Percentiles rank a stretch among this genome's conserved stretches.
phyloP scores from a whole-genome alignment of 768 basidiomycete genomes.

The Exidia glandulosa region DNA sequence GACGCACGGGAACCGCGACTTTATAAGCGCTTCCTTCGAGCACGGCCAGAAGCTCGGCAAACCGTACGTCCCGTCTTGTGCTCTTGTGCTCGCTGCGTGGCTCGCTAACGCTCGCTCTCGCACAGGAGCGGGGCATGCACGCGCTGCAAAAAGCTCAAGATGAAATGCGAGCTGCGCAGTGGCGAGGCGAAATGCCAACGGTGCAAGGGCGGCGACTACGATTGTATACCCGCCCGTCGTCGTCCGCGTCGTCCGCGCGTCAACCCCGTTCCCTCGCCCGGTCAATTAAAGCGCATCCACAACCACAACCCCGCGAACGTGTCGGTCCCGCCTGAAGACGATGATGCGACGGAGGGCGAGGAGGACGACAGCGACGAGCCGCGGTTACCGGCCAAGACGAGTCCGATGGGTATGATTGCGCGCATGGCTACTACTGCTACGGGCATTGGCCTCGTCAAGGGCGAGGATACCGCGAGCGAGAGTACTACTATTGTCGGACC shows the following conservation, averaged over 20 bases:
- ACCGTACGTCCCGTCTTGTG: no score
- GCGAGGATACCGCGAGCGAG: not conserved
- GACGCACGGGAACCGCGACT: constrained; percentile 1
- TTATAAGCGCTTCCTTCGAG: not conserved
- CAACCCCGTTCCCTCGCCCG: not conserved
- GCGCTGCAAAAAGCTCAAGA: not conserved
- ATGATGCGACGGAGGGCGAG: not conserved
- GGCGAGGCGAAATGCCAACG: not conserved
- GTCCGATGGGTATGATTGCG: not conserved
- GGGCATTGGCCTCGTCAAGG: not conserved
- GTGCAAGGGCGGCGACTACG: not conserved
- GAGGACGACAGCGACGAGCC: not conserved
- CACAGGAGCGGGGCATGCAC: not conserved
- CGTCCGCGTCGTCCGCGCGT: not conserved
- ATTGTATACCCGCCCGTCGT: not conserved
- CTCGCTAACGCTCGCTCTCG: no score
- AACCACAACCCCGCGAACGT: not conserved
- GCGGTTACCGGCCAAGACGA: not conserved
- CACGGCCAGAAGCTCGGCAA: not conserved
- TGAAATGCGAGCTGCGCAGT: not conserved
- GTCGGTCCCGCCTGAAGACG: not conserved
- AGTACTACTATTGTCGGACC: not conserved
- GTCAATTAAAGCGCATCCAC: not conserved
- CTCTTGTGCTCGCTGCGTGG: no score
- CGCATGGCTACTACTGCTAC: not conserved